Evolutionary conservation across 352 stramenopile genomes (phyloP), one percentile per base, ranked within the genome.

Genomic region (Phytophthora nicotianae): DNA sequence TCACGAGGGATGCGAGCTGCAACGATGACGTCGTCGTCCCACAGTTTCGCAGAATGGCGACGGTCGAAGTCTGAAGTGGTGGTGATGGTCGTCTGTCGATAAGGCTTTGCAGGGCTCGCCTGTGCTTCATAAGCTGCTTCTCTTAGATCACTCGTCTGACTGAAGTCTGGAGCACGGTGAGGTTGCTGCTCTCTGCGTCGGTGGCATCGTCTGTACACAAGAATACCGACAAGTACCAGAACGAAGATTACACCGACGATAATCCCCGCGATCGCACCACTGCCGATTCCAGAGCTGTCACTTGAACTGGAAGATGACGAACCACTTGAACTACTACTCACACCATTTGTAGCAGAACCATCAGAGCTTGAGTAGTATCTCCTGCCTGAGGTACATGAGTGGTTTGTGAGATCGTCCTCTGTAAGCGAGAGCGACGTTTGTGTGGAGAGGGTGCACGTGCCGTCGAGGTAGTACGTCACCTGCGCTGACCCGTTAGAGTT

Each of bases 1-100:
- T 75, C 62, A 41, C 56, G 42, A 24, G 54, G 46, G 37, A 69
- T 38, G 6, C 60, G 55, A 42, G 53, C 53, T 0, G 50, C 66
- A 19, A 83, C 20, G 29, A 86, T 71, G 5, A 68, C 55, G 14
- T 72, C 58, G 52, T 86, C 70, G 7, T 85, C 73, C 64, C 72
- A 79, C 23, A 72, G 52, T 49, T 61, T 49, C n/a, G 19, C 41
- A 4, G 50, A 47, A 46, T 43, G 43, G 16, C 20, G 50, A 24
- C 29, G 59, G 37, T 53, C 43, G 27, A 53, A 65, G 20, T 68
- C 47, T 1, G 61, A 71, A 10, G 61, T 42, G 7, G 62, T 56
- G 4, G 43, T 53, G 37, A 38, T 52, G 0, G 49, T 53, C 13
- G 58, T 61, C 14, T 67, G 27, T 21, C 41, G 56, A 38, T 46